Base-by-base conservation (phyloP, 495 filamentous ascomycete genomes). In the Pyrenula massariospora region DNA sequence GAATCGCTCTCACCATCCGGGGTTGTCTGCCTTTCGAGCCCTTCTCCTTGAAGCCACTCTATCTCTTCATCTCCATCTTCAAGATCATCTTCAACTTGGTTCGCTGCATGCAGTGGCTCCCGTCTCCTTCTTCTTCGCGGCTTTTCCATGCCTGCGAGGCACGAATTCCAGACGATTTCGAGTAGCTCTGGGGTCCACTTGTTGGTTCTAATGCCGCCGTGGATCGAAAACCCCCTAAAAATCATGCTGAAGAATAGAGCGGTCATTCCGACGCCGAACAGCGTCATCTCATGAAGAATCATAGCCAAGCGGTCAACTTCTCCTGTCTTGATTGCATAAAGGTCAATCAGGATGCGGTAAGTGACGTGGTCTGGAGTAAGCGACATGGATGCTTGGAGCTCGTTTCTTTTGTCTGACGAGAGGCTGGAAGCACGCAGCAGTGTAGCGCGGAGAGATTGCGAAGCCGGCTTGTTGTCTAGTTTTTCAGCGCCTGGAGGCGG, bases 231-330 rank as follows among this genome's bases (percentile, higher is more conserved):
- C 12, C 83, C 84, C 57, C 82, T 80, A 65, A 91, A 79, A 24
- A 92, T 65, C 11, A 78, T 72, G 50, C 83, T 67, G 61, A 85
- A 89, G 25, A 88, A 78, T 36, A 75, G 73, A 25, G 79, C 81
- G 56, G 87, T 74, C 25, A 84, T 60, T 1, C 75, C 75, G 24
- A 89, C 68, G 8, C 73, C 61, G 57, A 77, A 78, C 48, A 60
- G 56, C 10, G 50, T 52, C 85, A 89, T 89, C 60, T 89, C 87
- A 25, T 76, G 73, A 54, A 93, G 63, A 36, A 85, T 74, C 52
- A 73, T 66, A 2, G 73, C 70, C 1, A 84, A 74, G 54, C 71
- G 75, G 48, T 73, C 69, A 49, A 88, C 66, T 57, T 88, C 70
- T 15, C 85, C 86, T 2, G 73, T 66, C 50, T 67, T 71, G 25